Conservation (phyloP, 2,329 filamentous ascomycete species). For the Purpureocillium lavendulum region DNA sequence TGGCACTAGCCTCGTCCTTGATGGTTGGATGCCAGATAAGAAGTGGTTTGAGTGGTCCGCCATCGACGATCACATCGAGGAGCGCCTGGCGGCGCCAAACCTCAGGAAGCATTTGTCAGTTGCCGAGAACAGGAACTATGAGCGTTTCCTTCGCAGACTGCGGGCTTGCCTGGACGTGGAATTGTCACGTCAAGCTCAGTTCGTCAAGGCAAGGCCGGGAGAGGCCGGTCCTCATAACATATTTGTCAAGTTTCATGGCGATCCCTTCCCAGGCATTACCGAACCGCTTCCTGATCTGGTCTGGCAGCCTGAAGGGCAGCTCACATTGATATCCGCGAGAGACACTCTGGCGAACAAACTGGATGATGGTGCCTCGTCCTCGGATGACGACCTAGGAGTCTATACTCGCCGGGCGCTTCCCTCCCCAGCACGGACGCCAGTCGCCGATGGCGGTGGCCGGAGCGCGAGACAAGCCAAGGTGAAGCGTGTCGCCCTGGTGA, state of each 20-base stretch:
- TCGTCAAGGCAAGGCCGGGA: constrained; percentile 11
- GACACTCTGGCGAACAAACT: not conserved
- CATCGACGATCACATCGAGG: constrained; percentile 19
- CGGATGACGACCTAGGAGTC: constrained; percentile 8
- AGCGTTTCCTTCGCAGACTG: constrained; percentile 18
- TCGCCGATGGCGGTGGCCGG: not conserved
- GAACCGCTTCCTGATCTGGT: not conserved
- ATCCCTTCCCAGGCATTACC: constrained; percentile 2
- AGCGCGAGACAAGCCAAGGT: constrained; percentile 4
- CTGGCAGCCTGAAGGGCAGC: constrained; percentile 19
- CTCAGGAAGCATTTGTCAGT: constrained; percentile 6
- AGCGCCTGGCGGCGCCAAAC: constrained; percentile 10
- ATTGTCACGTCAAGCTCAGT: constrained; percentile 23
- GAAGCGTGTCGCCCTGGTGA: constrained; percentile 21
- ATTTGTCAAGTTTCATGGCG: constrained; percentile 18
- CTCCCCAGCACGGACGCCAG: not conserved
- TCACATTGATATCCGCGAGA: constrained; percentile 9
- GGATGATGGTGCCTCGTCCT: constrained; percentile 4
- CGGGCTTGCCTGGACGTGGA: constrained; percentile 38
- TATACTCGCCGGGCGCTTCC: too few species aligned
- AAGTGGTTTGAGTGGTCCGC: constrained; percentile 25
- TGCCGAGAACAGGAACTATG: constrained; percentile 4
- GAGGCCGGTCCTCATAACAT: constrained; percentile 23
- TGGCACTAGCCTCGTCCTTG: constrained; percentile 30
- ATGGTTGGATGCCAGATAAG: constrained; percentile 34